A percentile compares a stretch with the other conserved stretches of the same genome.
phyloP scores from a whole-genome alignment of 2,329 filamentous ascomycete genomes.

The Thelonectria olida region DNA sequence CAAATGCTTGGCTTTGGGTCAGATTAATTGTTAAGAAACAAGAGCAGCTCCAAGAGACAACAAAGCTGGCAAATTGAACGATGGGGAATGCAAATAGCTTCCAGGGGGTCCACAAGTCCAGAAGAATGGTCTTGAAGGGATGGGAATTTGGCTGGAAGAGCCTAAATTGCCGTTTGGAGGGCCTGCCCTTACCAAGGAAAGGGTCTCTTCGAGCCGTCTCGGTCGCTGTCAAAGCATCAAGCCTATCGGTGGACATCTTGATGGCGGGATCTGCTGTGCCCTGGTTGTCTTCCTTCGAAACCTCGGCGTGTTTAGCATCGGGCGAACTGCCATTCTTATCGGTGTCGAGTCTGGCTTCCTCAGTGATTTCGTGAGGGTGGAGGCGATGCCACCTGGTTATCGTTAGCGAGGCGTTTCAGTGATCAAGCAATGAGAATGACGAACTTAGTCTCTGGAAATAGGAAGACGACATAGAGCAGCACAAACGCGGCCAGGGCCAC shows the following conservation, averaged over 20 bases:
- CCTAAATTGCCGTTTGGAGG: neutral
- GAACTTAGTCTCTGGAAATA: slow-evolving; percentile 2
- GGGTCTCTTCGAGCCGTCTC: neutral
- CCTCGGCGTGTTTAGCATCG: too few relatives aligned
- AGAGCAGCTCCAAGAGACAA: slow-evolving; percentile 17
- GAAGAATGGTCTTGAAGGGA: neutral
- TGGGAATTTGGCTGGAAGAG: neutral
- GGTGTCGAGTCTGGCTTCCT: too few relatives aligned
- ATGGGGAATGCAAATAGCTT: slow-evolving; percentile 19
- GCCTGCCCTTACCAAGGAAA: slow-evolving; percentile 3
- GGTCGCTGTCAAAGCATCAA: neutral
- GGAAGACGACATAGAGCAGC: neutral
- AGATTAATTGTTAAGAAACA: slow-evolving; percentile 15
- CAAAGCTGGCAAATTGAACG: slow-evolving; percentile 13
- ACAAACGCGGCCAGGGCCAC: neutral
- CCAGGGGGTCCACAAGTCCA: slow-evolving; percentile 5
- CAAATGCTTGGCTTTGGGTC: slow-evolving; percentile 14
- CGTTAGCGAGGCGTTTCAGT: too few relatives aligned
- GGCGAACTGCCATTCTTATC: too few relatives aligned
- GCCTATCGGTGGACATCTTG: neutral
- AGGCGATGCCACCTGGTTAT: too few relatives aligned
- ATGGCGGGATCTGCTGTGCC: neutral
- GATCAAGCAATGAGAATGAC: too few relatives aligned
- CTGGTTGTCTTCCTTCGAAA: neutral
- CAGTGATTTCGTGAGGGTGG: too few relatives aligned